phyloP scores from a whole-genome alignment of 2,329 filamentous ascomycete genomes.

The Beauveria brongniartii region DNA sequence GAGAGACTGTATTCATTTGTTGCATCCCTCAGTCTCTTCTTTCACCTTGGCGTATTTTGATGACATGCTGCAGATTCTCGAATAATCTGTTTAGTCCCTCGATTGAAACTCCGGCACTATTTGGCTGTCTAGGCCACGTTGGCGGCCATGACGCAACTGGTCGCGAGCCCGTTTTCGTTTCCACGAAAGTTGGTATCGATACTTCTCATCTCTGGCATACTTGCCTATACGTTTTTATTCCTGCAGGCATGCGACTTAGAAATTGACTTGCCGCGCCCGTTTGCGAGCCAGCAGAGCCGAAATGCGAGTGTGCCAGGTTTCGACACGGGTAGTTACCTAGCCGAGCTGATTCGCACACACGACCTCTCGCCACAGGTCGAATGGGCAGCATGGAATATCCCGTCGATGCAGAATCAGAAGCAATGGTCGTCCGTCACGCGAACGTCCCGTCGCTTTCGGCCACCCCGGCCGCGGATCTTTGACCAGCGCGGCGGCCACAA shows the following conservation, averaged over 20 bases:
- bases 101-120: neutral
- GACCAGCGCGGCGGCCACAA: neutral
- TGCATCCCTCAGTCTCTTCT: neutral
- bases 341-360: neutral
- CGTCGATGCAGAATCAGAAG: neutral
- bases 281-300: neutral
- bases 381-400: slow-evolving; percentile 4
- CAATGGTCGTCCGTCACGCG: slow-evolving; percentile 2
- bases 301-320: neutral
- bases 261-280: neutral
- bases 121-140: neutral
- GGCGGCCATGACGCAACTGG: neutral
- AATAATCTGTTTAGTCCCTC: neutral
- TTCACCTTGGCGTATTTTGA: neutral
- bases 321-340: neutral
- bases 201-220: neutral
- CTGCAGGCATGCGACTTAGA: neutral
- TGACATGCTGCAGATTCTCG: neutral
- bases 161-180: neutral
- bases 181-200: neutral
- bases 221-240: neutral
- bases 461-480: neutral
- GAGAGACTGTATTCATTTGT: neutral
- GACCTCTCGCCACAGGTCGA: slow-evolving; percentile 1
- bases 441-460: neutral